These are phyloP conservation scores for Aureobasidium sp. DNA, from an alignment of 2,329 filamentous ascomycete genomes.

Conservation along the genomic window DNA sequence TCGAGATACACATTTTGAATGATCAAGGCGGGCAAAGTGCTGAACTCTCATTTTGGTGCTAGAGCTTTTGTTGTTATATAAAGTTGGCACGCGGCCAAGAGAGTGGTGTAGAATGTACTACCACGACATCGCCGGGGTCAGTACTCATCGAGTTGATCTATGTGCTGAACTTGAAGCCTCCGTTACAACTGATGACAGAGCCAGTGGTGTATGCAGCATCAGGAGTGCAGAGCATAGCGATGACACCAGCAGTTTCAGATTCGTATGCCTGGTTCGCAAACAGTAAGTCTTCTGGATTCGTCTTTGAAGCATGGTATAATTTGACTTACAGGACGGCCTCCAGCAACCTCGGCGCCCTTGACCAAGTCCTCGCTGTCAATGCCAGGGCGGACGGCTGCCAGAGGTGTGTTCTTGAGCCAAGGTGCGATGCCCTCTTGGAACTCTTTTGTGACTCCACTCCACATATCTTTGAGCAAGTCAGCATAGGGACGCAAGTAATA, in stretches of 20 bases:
- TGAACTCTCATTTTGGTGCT: not conserved
- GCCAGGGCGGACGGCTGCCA: slow-evolving; percentile 54
- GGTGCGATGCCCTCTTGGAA: slow-evolving; percentile 55
- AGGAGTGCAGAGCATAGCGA: slow-evolving; percentile 65
- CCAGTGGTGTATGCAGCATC: slow-evolving; percentile 73
- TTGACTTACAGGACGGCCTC: slow-evolving; percentile 46
- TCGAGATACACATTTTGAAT: not conserved
- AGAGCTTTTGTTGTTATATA: not conserved
- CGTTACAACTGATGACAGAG: slow-evolving; percentile 72
- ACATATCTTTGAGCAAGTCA: slow-evolving; percentile 45
- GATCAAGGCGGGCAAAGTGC: not conserved
- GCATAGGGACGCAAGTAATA: too few relatives aligned
- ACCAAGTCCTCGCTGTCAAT: slow-evolving; percentile 55
- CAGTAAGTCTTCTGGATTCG: not conserved
- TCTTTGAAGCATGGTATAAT: slow-evolving; percentile 25
- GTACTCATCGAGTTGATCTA: slow-evolving; percentile 10
- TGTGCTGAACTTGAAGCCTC: slow-evolving; percentile 58
- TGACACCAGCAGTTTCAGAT: slow-evolving; percentile 65
- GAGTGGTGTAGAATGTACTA: not conserved
- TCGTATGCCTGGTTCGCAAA: slow-evolving; percentile 47
- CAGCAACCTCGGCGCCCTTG: slow-evolving; percentile 36
- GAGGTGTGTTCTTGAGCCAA: slow-evolving; percentile 57
- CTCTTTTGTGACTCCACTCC: slow-evolving; percentile 46
- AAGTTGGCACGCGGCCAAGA: not conserved
- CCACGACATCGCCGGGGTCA: not conserved